Base-by-base conservation (phyloP, 202 grass and related monocot species). In the Setaria italica region DNA sequence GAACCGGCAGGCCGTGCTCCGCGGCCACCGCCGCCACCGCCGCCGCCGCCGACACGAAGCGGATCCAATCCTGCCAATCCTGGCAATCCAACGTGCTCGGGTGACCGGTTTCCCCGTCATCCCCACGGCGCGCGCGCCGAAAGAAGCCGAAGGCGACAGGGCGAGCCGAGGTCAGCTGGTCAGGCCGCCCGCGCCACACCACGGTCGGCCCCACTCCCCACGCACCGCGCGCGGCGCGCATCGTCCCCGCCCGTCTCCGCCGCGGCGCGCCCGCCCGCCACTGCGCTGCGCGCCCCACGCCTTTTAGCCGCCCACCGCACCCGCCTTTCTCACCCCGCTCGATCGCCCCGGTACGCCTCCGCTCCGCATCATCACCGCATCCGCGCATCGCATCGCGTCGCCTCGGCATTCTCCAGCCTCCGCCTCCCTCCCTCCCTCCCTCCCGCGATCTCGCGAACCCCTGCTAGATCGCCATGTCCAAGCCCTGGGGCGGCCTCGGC, bases 401-500 rank as follows among this genome's bases (percentile, higher is more conserved):
- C 62, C 20, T 55, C 78, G 34, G 20, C 66, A 45, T 55, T 11
- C 43, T 3, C 33, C 25, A 25, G 25, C 70, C 2, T n/a, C 65
- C 33, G 25, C 4, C 14, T 53, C 19, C 30, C 73, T 5, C 43
- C 51, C 51, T 5, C 10, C 30, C 21, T 0, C 37, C 3, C 57
- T 51, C 50, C n/a, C 29, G 39, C 78, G 41, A 69, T 68, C 42
- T 25, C 66, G 48, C 55, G 47, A 86, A 86, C 84, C 84, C 84
- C 85, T 55, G 4, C 72, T 58, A 20, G 87, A 85, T 82, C 33
- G 83, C 80, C 60, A 94, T 93, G 85, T 90, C 91, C 66, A 97
- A 90, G 47, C 50, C 78, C 45, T 92, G 91, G 94, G 94, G 91
- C 66, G 89, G 87, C 58, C 82, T 88, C 76, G 94, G 89, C n/a